Base-by-base conservation (phyloP, 148 eudicot species). In the Chenopodium formosanum region DNA sequence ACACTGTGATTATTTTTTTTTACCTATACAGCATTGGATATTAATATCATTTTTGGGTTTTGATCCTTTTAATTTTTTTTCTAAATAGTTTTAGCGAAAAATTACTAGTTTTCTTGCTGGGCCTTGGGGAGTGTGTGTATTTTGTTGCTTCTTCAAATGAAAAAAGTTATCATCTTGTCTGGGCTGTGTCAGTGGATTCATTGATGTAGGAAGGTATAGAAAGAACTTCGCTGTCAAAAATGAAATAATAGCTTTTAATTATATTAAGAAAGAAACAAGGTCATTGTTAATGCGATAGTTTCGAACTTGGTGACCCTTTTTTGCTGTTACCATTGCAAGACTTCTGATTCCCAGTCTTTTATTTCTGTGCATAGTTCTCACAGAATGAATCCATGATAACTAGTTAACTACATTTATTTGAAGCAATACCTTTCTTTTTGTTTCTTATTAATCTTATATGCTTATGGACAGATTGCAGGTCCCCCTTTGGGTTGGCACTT, bases 401-500 rank as follows among this genome's bases (percentile, higher is more conserved):
- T 34, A 16, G 44, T 22, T 34, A 69, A 14, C n/a, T 34, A 37
- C 63, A 3, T 63, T 46, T 16, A 32, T 34, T 74, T 62, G 73
- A 47, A 52, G 20, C 63, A 31, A 22, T 76, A 53, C 22, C 29
- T 77, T 68, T 70, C 4, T 2, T 44, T 9, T 69, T 32, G n/a
- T 50, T 86, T 74, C 23, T 29, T 78, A 25, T 52, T 48, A 29
- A 86, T 20, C 84, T 9, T 46, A 52, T 77, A 29, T 87, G 23
- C 84, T 9, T 46, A 52, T 77, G n/a, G 76, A 60, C 85, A 93
- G 99, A 86, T 81, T 34, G 82, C 83, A 83, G 67, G 79, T 75
- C 89, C 80, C 87, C 92, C 76, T 88, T 87, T 73, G 80, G 86
- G n/a, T 83, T 78, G 86, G 77, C 84, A 32, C 74, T 79, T 80